phyloP scores from a whole-genome alignment of 352 stramenopile species.

The Phytophthora multivora region DNA sequence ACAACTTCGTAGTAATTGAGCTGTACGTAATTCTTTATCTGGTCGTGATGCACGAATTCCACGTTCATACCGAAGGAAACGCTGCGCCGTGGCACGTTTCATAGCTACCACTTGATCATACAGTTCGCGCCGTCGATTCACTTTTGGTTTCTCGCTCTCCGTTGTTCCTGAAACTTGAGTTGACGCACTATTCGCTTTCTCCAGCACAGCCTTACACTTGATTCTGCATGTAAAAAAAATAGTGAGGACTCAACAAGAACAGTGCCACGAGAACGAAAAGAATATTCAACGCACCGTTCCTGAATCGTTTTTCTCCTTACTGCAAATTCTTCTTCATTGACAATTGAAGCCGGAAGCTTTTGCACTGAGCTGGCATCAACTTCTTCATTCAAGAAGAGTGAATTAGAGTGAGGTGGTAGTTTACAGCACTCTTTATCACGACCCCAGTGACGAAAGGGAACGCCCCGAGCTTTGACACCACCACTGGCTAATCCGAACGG shows the following conservation, averaged over 20 bases:
- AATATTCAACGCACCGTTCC: conserved; percentile 32
- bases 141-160: not conserved
- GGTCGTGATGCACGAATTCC: conserved; percentile 10
- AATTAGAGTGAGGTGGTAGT: not conserved
- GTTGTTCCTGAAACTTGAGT: not conserved
- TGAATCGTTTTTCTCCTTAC: conserved; percentile 30
- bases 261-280: not conserved
- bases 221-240: conserved; percentile 23
- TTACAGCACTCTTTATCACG: not conserved
- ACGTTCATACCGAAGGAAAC: conserved; percentile 23
- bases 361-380: not conserved
- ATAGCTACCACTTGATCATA: conserved; percentile 49
- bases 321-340: conserved; percentile 26
- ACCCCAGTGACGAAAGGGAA: conserved; percentile 11
- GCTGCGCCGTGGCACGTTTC: conserved; percentile 27
- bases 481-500: conserved; percentile 28
- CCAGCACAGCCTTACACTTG: conserved; percentile 21
- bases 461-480: not conserved
- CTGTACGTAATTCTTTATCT: conserved; percentile 22
- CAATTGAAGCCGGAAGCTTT: conserved; percentile 3
- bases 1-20: conserved; percentile 44
- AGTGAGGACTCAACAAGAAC: not conserved
- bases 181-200: conserved; percentile 20
- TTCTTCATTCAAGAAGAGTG: conserved; percentile 11
- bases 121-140: conserved; percentile 42